Base-by-base conservation (phyloP, 2,329 filamentous ascomycete genomes). In the Podosphaera leucotricha region DNA sequence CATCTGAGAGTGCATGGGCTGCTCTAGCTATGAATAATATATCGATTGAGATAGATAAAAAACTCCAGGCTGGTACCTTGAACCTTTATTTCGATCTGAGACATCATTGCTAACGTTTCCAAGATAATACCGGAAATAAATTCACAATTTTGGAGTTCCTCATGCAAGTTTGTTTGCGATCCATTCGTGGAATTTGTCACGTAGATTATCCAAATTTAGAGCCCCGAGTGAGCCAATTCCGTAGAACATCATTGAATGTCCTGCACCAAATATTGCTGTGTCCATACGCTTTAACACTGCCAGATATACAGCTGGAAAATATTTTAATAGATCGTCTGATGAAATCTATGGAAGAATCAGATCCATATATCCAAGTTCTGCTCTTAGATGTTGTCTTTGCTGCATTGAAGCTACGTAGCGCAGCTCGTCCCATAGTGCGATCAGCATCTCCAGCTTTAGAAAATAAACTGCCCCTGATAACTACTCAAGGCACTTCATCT, bases 341-440 rank as follows among this genome's bases (percentile, higher is more conserved):
- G 22, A 67, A 69, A 53, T 70, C 76, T 15, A 63, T 84, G 18
- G 60, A 66, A 33, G 66, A 69, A 5, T 62, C 71, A 1, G 80
- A 83, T 51, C 70, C 76, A 24, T 76, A 76, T 43, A 70, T 87
- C 1, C 85, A 92, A 54, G 75, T 80, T 13, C 67, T 84, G 0
- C 62, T 93, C 8, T 69, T 94, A 20, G 80, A 86, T 53, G 75
- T 82, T n/a, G 70, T 86, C 2, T 73, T 80, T 53, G 75, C 76
- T 40, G 68, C 79, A 2, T 66, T 94, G 8, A 83, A 76, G 54
- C 67, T 90, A 37, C 65, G 70, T 37, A 67, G 72, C 41, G 50
- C 60, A 2, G 47, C 52, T 1, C 54, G 42, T 26, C 37, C 49
- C n/a, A 44, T 44, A 22, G 33, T 41, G 6, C 38, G 47, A 18